Percentiles rank a stretch among this genome's conserved stretches.
These are phyloP conservation scores for Brettanomyces naardenensis DNA, from an alignment of 805 yeast species.

Conservation along the genomic window DNA sequence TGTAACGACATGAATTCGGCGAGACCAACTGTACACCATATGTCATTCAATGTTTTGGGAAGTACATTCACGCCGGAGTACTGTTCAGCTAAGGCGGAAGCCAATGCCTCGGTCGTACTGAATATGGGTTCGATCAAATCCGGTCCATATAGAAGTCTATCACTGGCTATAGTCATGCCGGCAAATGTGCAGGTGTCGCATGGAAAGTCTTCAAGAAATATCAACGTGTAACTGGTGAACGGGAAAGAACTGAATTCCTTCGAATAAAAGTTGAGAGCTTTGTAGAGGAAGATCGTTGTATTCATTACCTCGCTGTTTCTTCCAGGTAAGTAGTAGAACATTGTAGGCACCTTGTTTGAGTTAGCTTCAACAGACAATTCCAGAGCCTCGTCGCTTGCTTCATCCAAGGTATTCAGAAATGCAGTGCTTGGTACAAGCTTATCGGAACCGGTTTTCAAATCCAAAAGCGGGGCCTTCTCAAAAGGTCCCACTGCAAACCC, in stretches of 20 bases:
- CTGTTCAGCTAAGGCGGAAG: conserved; percentile 72
- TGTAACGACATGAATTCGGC: conserved; percentile 75
- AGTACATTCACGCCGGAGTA: conserved; percentile 92
- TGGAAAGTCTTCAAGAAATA: conserved; percentile 57
- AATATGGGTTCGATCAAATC: conserved; percentile 74
- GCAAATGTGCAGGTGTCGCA: conserved; percentile 56
- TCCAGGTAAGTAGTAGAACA: conserved; percentile 58
- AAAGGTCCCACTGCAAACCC: conserved; percentile 96
- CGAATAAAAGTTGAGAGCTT: conserved; percentile 75
- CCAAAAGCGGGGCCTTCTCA: conserved; percentile 49
- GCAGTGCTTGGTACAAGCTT: conserved; percentile 19
- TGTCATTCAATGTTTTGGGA: conserved; percentile 68
- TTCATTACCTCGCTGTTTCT: conserved; percentile 50
- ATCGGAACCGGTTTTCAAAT: conserved; percentile 27
- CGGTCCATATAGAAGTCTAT: conserved; percentile 61
- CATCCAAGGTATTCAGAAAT: conserved; percentile 27
- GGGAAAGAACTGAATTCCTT: conserved; percentile 93
- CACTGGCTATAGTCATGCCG: conserved; percentile 58
- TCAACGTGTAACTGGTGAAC: conserved; percentile 70
- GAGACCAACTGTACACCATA: conserved; percentile 88
- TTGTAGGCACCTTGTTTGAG: conserved; percentile 40
- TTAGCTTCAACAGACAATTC: conserved; percentile 10
- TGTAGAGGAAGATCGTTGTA: conserved; percentile 67
- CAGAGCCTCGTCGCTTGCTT: conserved; percentile 18
- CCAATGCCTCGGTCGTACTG: conserved; percentile 54